Conservation (phyloP, 2,329 filamentous ascomycete genomes). For the Neofusicoccum cordaticola region DNA sequence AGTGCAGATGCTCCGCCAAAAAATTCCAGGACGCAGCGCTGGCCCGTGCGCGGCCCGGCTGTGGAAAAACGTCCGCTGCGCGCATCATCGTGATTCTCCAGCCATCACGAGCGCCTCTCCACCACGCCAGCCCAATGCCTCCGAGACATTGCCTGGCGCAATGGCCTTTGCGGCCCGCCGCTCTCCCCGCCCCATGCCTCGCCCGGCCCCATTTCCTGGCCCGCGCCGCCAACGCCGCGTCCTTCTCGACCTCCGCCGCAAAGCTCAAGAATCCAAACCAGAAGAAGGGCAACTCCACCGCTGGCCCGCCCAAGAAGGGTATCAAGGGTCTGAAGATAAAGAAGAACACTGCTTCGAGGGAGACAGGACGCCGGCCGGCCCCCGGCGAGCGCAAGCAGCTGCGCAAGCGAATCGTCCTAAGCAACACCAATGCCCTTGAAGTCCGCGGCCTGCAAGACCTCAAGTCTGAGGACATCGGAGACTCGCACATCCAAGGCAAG, state of each 20-base stretch:
- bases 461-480: constrained; percentile 48
- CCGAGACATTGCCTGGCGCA: constrained; percentile 20
- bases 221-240: constrained; percentile 12
- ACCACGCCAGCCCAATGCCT: constrained; percentile 24
- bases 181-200: constrained; percentile 27
- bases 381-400: constrained; percentile 82
- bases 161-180: constrained; percentile 20
- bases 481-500: constrained; percentile 53
- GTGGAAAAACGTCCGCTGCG: constrained; percentile 15
- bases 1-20: neutral
- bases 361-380: constrained; percentile 54
- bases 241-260: constrained; percentile 35
- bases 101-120: neutral
- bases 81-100: neutral
- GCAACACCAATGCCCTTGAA: constrained; percentile 87
- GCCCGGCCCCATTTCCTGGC: constrained; percentile 14
- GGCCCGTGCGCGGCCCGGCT: constrained; percentile 8
- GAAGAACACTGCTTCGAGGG: constrained; percentile 27
- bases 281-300: constrained; percentile 28
- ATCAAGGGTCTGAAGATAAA: constrained; percentile 42
- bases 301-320: constrained; percentile 33
- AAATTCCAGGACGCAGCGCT: neutral
- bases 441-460: constrained; percentile 67
- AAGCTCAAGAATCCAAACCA: constrained; percentile 26
- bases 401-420: constrained; percentile 85